phyloP scores from a whole-genome alignment of 1,284 basidiomycete genomes.

The Trichosporon faecale region DNA sequence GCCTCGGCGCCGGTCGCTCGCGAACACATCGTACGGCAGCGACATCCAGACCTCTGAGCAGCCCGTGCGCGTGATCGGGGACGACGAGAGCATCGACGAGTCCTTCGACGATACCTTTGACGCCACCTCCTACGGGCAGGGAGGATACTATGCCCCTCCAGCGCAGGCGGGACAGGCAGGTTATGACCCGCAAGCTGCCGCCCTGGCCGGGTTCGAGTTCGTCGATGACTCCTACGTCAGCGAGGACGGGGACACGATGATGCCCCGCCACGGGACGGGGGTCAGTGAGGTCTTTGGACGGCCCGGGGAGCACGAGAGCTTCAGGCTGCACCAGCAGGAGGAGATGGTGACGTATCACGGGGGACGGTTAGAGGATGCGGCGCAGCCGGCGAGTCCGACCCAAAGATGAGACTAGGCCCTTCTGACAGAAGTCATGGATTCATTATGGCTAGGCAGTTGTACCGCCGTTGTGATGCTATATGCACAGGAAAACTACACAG shows the following conservation, averaged over 20 bases:
- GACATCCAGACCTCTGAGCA: conserved; percentile 29
- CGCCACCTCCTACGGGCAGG: not conserved
- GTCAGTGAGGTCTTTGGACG: conserved; percentile 27
- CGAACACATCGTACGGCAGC: conserved; percentile 42
- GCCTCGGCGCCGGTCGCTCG: conserved; percentile 31
- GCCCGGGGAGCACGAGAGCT: conserved; percentile 17
- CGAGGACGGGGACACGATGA: conserved; percentile 7
- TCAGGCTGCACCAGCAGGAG: conserved; percentile 43
- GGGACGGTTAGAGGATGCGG: conserved; percentile 46
- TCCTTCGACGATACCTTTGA: conserved; percentile 21
- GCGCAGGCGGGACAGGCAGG: not conserved
- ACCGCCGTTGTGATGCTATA: not conserved
- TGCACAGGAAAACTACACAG: not conserved
- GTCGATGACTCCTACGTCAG: conserved; percentile 20
- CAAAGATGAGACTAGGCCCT: not conserved
- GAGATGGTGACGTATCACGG: conserved; percentile 52
- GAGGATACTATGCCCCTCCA: not conserved
- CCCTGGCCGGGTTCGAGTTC: conserved; percentile 17
- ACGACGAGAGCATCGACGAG: conserved; percentile 19
- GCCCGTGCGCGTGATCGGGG: conserved; percentile 17
- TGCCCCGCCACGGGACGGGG: not conserved
- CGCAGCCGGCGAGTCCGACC: conserved; percentile 16
- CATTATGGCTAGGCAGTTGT: not conserved
- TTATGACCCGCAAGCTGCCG: conserved; percentile 7
- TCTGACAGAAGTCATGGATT: conserved; percentile 2